Conservation (phyloP, 345 rosid genomes). For the Corchorus olitorius region DNA sequence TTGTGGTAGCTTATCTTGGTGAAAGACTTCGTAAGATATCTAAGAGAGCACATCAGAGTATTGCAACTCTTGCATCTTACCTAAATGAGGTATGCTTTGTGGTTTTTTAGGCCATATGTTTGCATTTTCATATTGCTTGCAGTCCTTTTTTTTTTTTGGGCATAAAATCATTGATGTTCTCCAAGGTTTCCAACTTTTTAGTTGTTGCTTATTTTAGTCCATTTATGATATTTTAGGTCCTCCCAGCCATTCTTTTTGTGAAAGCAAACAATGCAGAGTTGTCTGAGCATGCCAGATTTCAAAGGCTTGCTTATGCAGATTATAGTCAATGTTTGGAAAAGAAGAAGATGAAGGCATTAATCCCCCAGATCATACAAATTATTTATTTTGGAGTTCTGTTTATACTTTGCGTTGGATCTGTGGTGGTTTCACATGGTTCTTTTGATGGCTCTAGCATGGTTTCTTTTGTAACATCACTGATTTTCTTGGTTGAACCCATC, state of each 20-base stretch:
- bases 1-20: slow-evolving; percentile 73
- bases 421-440: slow-evolving; percentile 63
- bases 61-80: slow-evolving; percentile 76
- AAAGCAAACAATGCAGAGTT: slow-evolving; percentile 90
- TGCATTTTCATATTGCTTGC: not conserved
- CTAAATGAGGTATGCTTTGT: slow-evolving; percentile 68
- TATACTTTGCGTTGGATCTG: slow-evolving; percentile 69
- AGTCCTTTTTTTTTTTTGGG: slow-evolving; percentile 4
- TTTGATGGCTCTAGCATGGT: slow-evolving; percentile 65
- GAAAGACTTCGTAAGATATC: slow-evolving; percentile 78
- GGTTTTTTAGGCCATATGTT: slow-evolving; percentile 13
- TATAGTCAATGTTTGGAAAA: slow-evolving; percentile 59
- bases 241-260: slow-evolving; percentile 85
- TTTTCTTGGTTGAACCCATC: slow-evolving; percentile 85
- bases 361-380: slow-evolving; percentile 79
- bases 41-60: slow-evolving; percentile 62
- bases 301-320: slow-evolving; percentile 70
- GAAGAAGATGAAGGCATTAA: slow-evolving; percentile 90
- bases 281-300: slow-evolving; percentile 72
- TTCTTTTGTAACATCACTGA: slow-evolving; percentile 77
- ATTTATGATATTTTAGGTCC: slow-evolving; percentile 49
- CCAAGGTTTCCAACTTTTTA: not conserved
- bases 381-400: slow-evolving; percentile 73
- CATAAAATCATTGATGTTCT: slow-evolving; percentile 1
- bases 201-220: slow-evolving; percentile 4